Evolutionary conservation across 208 protist genomes (phyloP).

Genomic region (Acanthamoeba lenticulata): DNA sequence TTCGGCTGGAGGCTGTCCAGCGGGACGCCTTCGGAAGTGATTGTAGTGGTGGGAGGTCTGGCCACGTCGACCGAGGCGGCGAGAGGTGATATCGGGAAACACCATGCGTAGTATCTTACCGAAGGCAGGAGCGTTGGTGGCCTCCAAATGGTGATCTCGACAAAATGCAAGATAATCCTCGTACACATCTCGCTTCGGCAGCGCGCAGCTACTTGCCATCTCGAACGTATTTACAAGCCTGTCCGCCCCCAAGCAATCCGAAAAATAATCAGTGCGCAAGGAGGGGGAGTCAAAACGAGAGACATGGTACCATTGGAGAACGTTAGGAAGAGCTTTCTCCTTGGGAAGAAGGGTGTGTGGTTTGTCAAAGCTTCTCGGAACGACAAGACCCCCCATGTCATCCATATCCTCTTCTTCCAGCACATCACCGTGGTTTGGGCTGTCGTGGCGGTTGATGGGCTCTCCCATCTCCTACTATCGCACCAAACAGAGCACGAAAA

Average conservation of each 20-base stretch:
- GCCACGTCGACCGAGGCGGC: not conserved
- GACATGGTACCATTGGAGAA: conserved; percentile 9
- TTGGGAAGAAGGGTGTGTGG: not conserved
- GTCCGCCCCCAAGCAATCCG: not conserved
- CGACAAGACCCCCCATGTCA: not conserved
- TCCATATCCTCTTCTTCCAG: not conserved
- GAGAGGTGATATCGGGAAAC: conserved; percentile 19
- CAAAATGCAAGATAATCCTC: not conserved
- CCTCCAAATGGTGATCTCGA: not conserved
- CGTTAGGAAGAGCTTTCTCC: conserved; percentile 39
- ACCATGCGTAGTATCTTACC: conserved; percentile 64
- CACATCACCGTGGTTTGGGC: no score
- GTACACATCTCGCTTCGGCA: conserved; percentile 45
- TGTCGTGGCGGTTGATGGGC: not conserved
- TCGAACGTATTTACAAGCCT: conserved; percentile 36
- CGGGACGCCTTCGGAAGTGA: not conserved
- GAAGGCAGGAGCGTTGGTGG: conserved; percentile 56
- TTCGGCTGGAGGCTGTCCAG: not conserved
- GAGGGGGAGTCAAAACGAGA: not conserved
- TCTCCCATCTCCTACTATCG: no score
- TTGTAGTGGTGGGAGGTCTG: conserved; percentile 62
- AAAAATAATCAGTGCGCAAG: not conserved
- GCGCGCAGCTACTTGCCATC: not conserved
- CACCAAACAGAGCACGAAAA: not conserved
- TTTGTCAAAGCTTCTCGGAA: not conserved